A percentile compares a stretch with the other conserved stretches of the same genome.
These are phyloP conservation scores for Entrophospora sp. DNA, from an alignment of 192 early-diverging fungal species.

Conservation along the genomic window DNA sequence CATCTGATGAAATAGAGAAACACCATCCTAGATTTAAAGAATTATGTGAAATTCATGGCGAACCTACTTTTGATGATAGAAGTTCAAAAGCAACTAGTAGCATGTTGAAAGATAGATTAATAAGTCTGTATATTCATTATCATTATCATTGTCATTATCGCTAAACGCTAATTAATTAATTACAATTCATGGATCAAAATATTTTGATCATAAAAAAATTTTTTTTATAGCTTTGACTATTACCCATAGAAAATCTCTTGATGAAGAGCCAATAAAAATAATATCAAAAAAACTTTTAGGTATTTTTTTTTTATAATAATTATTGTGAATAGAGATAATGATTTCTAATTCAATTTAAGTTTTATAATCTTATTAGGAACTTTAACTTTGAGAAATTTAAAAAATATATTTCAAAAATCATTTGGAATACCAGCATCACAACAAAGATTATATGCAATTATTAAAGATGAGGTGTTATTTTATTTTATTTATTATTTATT, in stretches of 20 bases:
- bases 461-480: slow-evolving; percentile 7
- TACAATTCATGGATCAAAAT: background rate
- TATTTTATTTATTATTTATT: background rate
- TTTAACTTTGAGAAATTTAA: slow-evolving; percentile 40
- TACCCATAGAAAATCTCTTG: background rate
- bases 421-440: slow-evolving; percentile 31
- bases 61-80: slow-evolving; percentile 25
- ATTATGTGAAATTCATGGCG: slow-evolving; percentile 39
- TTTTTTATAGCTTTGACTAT: slow-evolving; percentile 15
- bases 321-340: background rate
- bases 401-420: slow-evolving; percentile 42
- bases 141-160: background rate
- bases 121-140: slow-evolving; percentile 21
- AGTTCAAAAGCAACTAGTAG: slow-evolving; percentile 28
- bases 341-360: background rate
- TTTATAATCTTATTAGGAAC: slow-evolving; percentile 27
- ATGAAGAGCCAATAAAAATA: slow-evolving; percentile 18
- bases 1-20: slow-evolving; percentile 27
- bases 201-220: too few relatives aligned
- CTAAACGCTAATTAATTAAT: background rate
- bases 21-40: slow-evolving; percentile 41
- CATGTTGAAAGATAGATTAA: slow-evolving; percentile 33
- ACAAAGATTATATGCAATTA: slow-evolving; percentile 31
- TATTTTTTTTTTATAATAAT: background rate
- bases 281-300: slow-evolving; percentile 21